Conservation (phyloP, 345 rosid species). For the Eucalyptus guilfoylei region DNA sequence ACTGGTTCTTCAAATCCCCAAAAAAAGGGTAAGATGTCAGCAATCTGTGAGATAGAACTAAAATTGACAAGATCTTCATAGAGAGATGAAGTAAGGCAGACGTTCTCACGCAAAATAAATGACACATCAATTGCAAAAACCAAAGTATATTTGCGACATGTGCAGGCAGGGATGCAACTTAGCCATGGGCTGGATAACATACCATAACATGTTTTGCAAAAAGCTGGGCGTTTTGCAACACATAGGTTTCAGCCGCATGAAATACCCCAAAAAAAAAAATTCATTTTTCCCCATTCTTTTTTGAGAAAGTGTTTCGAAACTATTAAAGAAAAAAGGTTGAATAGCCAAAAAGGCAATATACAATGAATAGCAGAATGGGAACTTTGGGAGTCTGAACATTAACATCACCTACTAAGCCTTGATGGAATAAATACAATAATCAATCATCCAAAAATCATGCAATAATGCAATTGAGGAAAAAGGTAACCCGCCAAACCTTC, state of each 20-base stretch:
- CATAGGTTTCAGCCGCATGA: neutral
- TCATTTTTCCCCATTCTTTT: neutral
- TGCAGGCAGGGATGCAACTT: neutral
- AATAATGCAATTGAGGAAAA: neutral
- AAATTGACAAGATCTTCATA: neutral
- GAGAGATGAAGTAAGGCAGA: neutral
- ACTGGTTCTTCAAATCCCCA: neutral
- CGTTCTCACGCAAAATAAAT: neutral
- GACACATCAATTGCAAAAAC: neutral
- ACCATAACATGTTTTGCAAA: neutral
- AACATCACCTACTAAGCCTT: neutral
- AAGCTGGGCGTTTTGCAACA: neutral
- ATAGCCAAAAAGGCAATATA: neutral
- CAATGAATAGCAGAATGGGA: neutral
- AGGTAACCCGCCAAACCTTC: slow-evolving; percentile 44
- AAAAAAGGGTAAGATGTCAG: neutral
- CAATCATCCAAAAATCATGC: neutral
- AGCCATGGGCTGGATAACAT: neutral
- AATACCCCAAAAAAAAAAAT: neutral
- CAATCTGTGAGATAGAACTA: neutral
- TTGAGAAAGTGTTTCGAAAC: neutral
- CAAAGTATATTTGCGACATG: neutral
- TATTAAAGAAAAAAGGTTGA: neutral
- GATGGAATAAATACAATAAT: neutral
- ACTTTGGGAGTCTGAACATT: neutral